These are phyloP conservation scores for Hsuehochloa calcarea DNA, from an alignment of 176 grass and related monocot species.

Conservation along the genomic window DNA sequence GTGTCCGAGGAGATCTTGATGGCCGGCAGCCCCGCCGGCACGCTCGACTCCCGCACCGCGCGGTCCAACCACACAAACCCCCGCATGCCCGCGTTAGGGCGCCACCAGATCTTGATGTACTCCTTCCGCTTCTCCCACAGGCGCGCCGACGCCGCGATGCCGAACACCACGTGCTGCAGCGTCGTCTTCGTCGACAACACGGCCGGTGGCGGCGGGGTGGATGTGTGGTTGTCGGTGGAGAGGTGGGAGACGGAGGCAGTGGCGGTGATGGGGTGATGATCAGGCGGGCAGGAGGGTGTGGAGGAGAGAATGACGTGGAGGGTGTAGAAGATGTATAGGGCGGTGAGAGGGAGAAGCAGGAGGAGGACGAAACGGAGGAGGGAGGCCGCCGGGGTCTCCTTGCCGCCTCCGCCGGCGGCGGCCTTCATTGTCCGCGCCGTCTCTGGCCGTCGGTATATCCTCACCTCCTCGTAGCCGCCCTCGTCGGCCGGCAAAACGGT, in stretches of 20 bases:
- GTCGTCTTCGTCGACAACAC: conserved; percentile 29
- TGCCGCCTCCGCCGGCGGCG: conserved; percentile 29
- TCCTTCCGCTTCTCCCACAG: conserved; percentile 69
- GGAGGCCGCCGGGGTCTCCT: conserved; percentile 29
- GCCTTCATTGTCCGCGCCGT: conserved; percentile 44
- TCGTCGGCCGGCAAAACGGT: neutral
- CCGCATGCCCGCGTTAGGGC: conserved; percentile 58
- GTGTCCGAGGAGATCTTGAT: conserved; percentile 82
- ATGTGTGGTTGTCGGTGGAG: neutral
- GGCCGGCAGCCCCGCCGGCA: conserved; percentile 53
- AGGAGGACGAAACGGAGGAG: conserved; percentile 26
- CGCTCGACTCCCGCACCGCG: conserved; percentile 64
- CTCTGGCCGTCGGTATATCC: neutral
- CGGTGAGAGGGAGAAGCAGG: conserved; percentile 29
- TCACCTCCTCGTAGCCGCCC: neutral
- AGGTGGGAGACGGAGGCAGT: neutral
- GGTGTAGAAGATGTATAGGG: conserved; percentile 55
- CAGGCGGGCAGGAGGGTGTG: conserved; percentile 1
- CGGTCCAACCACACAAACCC: conserved; percentile 91
- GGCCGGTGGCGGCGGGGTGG: neutral
- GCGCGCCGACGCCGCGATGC: conserved; percentile 60
- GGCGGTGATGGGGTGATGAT: neutral
- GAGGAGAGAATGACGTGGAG: conserved; percentile 47
- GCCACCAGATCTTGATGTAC: conserved; percentile 95
- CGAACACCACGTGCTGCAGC: conserved; percentile 67